Base-by-base conservation (phyloP, 2,329 filamentous ascomycete genomes). In the Paecilomyces formosus region DNA sequence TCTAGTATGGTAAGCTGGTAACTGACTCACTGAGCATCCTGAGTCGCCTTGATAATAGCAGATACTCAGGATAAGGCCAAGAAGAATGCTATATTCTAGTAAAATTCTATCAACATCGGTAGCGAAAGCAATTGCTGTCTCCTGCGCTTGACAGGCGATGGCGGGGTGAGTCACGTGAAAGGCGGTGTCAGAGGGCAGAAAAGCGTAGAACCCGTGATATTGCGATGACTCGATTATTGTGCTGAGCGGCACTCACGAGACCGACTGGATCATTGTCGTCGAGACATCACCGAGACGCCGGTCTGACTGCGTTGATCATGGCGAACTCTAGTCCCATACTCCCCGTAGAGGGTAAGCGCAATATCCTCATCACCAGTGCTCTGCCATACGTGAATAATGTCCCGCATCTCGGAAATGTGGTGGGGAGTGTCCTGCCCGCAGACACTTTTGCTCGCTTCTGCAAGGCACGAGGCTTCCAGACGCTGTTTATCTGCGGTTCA, bases 361-460 rank as follows among this genome's bases (percentile, higher is more conserved):
- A 97, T 74, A 85, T 95, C 66, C 84, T 97, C 62, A 87, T 97
- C 68, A 96, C 93, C 51, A 93, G 88, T 66, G 92, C 92, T n/a
- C 76, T 97, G 54, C 92, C 92, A 50, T 96, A 96, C 68, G 88
- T 90, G 56, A 87, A 87, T 74, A 87, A 87, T 68, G 85, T 89
- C 30, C 88, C 92, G 54, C 92, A 96, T 77, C 79, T 97, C 66
- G 92, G 91, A 62, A 96, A 96, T 76, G 86, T 96, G 64, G 87
- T 95, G 63, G 91, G 91, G 63, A 90, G 87, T 66, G 91, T 96
- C 45, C 82, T 97, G 66, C 92, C 88, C 62, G 92, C 92, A 66
- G 92, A 97, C 71, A 90, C 95, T 63, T 97, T 88, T 72, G 82
- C 88, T 50, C 72, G 66, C 63, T 70, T 65, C 56, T 55, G 53